These are phyloP conservation scores for Penicillium frequentans DNA, from an alignment of 2,329 filamentous ascomycete species.

Conservation along the genomic window DNA sequence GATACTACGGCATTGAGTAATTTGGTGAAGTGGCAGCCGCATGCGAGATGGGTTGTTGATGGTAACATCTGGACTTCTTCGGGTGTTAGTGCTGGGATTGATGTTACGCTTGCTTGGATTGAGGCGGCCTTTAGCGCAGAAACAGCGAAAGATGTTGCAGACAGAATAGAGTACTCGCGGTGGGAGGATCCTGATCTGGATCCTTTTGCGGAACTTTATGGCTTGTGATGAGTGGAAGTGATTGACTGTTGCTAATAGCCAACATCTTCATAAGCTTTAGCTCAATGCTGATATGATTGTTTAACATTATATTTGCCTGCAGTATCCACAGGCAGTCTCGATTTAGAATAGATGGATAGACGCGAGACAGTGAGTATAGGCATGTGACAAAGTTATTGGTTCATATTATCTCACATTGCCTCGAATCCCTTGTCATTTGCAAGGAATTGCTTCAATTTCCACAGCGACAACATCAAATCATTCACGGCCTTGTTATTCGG, in stretches of 20 bases:
- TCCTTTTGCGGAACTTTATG: slow-evolving; percentile 52
- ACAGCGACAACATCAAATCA: slow-evolving; percentile 37
- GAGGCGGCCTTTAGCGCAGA: slow-evolving; percentile 55
- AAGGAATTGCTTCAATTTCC: slow-evolving; percentile 40
- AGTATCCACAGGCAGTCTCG: too few species aligned
- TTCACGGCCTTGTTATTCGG: slow-evolving; percentile 29
- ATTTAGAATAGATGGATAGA: too few species aligned
- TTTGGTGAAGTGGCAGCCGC: slow-evolving; percentile 59
- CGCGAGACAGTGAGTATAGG: neutral
- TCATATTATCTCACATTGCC: neutral
- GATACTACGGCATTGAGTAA: slow-evolving; percentile 50
- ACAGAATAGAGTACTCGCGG: slow-evolving; percentile 59
- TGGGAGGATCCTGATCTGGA: slow-evolving; percentile 53
- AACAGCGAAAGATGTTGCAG: slow-evolving; percentile 50
- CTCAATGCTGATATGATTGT: neutral
- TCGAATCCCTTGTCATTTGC: slow-evolving; percentile 7
- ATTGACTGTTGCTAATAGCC: neutral
- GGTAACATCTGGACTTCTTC: slow-evolving; percentile 67
- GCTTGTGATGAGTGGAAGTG: slow-evolving; percentile 4
- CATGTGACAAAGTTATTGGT: neutral
- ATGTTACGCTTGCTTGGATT: slow-evolving; percentile 61
- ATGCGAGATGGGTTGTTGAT: slow-evolving; percentile 65
- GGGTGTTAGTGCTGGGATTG: slow-evolving; percentile 64
- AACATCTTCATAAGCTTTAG: neutral
- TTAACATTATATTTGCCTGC: neutral